Base-by-base conservation (phyloP, 176 grass and related monocot species). In the Miscanthus lutarioriparius region DNA sequence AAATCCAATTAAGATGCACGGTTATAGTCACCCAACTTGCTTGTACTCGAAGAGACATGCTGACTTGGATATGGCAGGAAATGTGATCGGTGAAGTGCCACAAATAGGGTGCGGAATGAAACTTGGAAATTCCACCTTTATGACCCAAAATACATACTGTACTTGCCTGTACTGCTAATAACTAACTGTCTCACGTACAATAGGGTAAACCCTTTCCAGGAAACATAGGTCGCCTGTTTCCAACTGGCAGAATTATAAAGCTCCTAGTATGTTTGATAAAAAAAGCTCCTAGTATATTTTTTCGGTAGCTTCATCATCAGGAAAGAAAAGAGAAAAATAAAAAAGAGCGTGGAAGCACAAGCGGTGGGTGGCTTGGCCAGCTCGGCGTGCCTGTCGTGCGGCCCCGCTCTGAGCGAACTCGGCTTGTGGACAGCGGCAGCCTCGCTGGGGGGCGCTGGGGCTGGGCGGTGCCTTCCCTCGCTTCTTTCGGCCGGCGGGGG, bases 401-500 rank as follows among this genome's bases (percentile, higher is more conserved):
- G 63, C 63, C 85, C 76, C 79, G 13, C 77, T 37, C 26, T 11
- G 9, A 26, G 10, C 63, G 49, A 82, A 28, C 73, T 40, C 7
- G 56, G 14, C 40, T 19, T 81, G 64, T 30, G 38, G 72, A 67
- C 39, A 25, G 72, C 58, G 85, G 72, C 20, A 51, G 41, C 41
- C 41, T 47, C 15, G 71, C 2, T 20, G 20, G 54, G 20, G n/a
- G 53, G 2, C 40, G 40, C 8, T 9, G 77, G 62, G 17, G 25
- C 39, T 80, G 78, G 64, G 44, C 78, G 64, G 78, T 49, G 78
- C 17, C 63, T 25, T 35, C 26, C 63, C 22, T 1, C 6, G 22
- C 66, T 49, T 69, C 39, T 30, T 67, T 83, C 67, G 72, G 80
- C 51, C 1, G 73, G 73, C 83, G 86, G 80, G 74, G 67, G 33